These are phyloP conservation scores for Hordeum marinum DNA, from an alignment of 176 grass and related monocot genomes.

Conservation along the genomic window DNA sequence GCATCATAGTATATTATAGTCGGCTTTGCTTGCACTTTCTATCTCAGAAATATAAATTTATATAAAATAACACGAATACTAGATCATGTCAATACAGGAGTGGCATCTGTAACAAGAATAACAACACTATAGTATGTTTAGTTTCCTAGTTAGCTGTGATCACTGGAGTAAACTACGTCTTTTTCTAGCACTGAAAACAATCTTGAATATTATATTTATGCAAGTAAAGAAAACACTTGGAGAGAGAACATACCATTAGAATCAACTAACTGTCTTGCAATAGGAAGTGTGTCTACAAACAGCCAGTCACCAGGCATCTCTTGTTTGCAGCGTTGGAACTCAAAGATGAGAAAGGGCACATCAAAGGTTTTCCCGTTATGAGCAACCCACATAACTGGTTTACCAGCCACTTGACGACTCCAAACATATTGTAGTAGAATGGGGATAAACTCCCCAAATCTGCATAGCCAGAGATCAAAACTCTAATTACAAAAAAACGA, in stretches of 20 bases:
- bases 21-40: not conserved
- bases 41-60: not conserved
- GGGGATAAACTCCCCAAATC: slow-evolving; percentile 60
- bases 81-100: not conserved
- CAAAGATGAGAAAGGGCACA: slow-evolving; percentile 69
- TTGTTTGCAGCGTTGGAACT: slow-evolving; percentile 51
- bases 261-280: slow-evolving; percentile 51
- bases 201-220: slow-evolving; percentile 6
- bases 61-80: not conserved
- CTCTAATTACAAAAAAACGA: not conserved
- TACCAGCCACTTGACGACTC: slow-evolving; percentile 61
- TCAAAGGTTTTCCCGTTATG: slow-evolving; percentile 80
- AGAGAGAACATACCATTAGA: slow-evolving; percentile 42
- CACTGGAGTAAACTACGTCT: not conserved
- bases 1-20: not conserved
- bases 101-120: not conserved
- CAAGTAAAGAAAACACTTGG: slow-evolving; percentile 16
- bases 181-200: slow-evolving; percentile 20
- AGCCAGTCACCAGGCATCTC: slow-evolving; percentile 74
- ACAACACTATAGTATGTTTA: slow-evolving; percentile 19
- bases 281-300: slow-evolving; percentile 71
- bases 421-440: slow-evolving; percentile 60
- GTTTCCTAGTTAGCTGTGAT: slow-evolving; percentile 6
- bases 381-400: slow-evolving; percentile 75
- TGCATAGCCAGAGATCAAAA: slow-evolving; percentile 38